Evolutionary conservation across 768 basidiomycete genomes (phyloP), one percentile per base, ranked within the genome.

Genomic region (Glaciozyma antarctica): DNA sequence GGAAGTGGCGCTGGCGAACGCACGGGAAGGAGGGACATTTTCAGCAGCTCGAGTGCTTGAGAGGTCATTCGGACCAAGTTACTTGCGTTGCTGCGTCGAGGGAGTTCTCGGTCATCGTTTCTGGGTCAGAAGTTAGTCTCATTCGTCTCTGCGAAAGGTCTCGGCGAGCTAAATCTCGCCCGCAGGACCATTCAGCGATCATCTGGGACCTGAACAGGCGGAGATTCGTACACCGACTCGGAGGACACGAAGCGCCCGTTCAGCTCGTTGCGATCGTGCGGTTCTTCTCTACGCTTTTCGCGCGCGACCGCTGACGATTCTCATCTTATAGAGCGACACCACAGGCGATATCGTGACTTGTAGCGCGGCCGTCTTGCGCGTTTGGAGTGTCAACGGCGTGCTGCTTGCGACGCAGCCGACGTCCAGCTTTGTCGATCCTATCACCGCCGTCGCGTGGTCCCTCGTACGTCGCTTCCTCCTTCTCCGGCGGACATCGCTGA

Each of bases 121-220:
- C 58, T 22, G 58, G 58, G 21, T 58, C 58, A 5, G 45, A 56
- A 7, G 55, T 58, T 21, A 28, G 58, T n/a, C 21, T 16, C n/a
- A 9, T 22, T 41, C 12, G 6, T 32, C 22, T 54, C 17, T 19
- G 12, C 26, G 41, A 28, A 2, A 3, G 38, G 21, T 16, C 22
- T 7, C n/a, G 32, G 22, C n/a, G 21, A 56, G 34, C 32, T 38
- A 2, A 15, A 5, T 24, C 3, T 7, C 2, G 22, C 12, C 2
- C 13, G 32, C 55, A 48, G 45, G 45, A 58, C 12, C 44, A 48
- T 13, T 51, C n/a, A 12, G 62, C 56, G 19, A 28, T 52, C 24
- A 21, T 63, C n/a, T 63, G 62, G 62, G 62, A 63, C 26, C 15
- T 58, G 9, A 63, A 63, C 32, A 45, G 62, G 8, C 26, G 28